phyloP scores from a whole-genome alignment of 345 rosid genomes.

The Dipteronia dyeriana region DNA sequence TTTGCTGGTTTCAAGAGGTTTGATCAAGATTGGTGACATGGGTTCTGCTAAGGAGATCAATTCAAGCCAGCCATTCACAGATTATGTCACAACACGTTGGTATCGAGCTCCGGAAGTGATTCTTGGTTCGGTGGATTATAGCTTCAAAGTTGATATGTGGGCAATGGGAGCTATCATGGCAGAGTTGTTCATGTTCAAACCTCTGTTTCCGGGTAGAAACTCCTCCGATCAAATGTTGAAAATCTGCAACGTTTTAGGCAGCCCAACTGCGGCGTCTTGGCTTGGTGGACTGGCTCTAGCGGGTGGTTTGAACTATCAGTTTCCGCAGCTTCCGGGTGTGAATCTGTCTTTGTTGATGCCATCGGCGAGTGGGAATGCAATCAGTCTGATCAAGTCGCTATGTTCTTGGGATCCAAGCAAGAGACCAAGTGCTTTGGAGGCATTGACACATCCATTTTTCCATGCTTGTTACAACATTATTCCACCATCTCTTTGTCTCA shows the following conservation, averaged over 20 bases:
- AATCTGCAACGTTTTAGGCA: conserved; percentile 44
- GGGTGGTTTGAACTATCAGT: conserved; percentile 32
- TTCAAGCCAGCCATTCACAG: conserved; percentile 41
- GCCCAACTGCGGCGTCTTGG: conserved; percentile 40
- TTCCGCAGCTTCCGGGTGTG: conserved; percentile 30
- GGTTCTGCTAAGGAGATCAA: conserved; percentile 45
- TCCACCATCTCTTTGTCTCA: conserved; percentile 24
- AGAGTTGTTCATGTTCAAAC: conserved; percentile 37
- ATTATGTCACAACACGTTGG: conserved; percentile 47
- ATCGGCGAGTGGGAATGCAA: conserved; percentile 29
- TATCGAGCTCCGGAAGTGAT: conserved; percentile 56
- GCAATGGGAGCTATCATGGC: conserved; percentile 63
- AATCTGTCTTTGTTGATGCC: conserved; percentile 26
- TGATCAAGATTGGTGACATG: conserved; percentile 50
- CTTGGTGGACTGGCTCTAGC: conserved; percentile 40
- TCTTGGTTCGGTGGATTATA: conserved; percentile 28
- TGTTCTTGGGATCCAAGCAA: conserved; percentile 34
- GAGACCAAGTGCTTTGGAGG: conserved; percentile 27
- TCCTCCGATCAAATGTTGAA: conserved; percentile 38
- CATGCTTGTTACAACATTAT: conserved; percentile 21
- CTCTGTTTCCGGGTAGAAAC: conserved; percentile 45
- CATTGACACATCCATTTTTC: conserved; percentile 30
- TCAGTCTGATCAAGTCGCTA: conserved; percentile 21
- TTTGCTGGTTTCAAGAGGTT: conserved; percentile 33
- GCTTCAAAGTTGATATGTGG: conserved; percentile 62